A percentile compares a stretch with the other conserved stretches of the same genome.
These are phyloP conservation scores for Aplosporella prunicola DNA, from an alignment of 2,329 filamentous ascomycete genomes.

Conservation along the genomic window DNA sequence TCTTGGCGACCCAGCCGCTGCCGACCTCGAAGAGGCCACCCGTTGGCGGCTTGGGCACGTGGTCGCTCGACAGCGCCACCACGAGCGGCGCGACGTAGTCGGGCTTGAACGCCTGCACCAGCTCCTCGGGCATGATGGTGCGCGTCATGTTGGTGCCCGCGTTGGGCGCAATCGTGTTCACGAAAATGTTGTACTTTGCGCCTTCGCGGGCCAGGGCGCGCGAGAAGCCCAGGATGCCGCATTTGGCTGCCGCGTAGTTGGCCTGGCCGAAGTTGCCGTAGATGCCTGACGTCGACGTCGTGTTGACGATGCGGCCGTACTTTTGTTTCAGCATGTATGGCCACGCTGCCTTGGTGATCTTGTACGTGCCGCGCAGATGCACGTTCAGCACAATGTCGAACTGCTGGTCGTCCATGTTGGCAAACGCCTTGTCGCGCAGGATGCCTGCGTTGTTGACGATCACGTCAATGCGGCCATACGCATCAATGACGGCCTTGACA, in stretches of 20 bases:
- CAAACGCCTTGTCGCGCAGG: slow-evolving; percentile 92
- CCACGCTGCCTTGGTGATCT: slow-evolving; percentile 95
- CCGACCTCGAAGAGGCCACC: slow-evolving; percentile 90
- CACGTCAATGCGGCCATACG: slow-evolving; percentile 88
- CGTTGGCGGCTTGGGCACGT: slow-evolving; percentile 71
- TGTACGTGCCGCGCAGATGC: slow-evolving; percentile 90
- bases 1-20: slow-evolving; percentile 84
- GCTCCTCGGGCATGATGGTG: slow-evolving; percentile 89
- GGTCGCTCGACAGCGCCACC: slow-evolving; percentile 76
- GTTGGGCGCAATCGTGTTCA: slow-evolving; percentile 97
- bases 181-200: slow-evolving; percentile 92
- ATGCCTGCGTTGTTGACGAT: slow-evolving; percentile 98
- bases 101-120: slow-evolving; percentile 98
- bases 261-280: slow-evolving; percentile 99
- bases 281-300: slow-evolving; percentile 91
- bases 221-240: slow-evolving; percentile 88
- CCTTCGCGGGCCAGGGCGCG: slow-evolving; percentile 88
- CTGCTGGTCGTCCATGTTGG: slow-evolving; percentile 90
- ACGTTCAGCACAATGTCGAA: slow-evolving; percentile 92
- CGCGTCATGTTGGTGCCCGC: slow-evolving; percentile 92
- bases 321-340: slow-evolving; percentile 97
- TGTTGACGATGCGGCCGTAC: slow-evolving; percentile 95
- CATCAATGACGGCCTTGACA: slow-evolving; percentile 86
- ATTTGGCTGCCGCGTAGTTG: slow-evolving; percentile 71
- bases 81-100: slow-evolving; percentile 95